A percentile compares a stretch with the other conserved stretches of the same genome.
Evolutionary conservation across 305 asterid genomes (phyloP).

Genomic region (Solanum hybrid): DNA sequence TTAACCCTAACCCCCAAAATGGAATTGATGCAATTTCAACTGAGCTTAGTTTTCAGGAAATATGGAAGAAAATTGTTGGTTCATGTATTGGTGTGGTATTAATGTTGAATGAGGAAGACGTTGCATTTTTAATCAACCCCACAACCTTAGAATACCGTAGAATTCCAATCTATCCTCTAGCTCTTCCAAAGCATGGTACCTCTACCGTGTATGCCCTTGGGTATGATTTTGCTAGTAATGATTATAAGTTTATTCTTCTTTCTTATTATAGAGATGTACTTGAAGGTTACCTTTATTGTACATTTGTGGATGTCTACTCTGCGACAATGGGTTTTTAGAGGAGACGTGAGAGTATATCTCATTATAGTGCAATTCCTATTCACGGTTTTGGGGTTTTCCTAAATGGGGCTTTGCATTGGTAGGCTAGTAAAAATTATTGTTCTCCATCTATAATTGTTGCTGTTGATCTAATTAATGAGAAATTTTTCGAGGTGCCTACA

Average conservation of each 20-base stretch:
- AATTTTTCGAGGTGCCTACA: no score
- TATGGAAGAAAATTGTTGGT: not conserved
- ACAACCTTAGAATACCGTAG: not conserved
- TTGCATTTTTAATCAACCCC: conserved; percentile 26
- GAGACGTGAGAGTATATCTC: no score
- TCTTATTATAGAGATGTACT: not conserved
- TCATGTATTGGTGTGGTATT: conserved; percentile 12
- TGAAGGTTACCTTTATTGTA: no score
- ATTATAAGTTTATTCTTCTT: not conserved
- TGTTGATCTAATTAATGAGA: no score
- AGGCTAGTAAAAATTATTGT: no score
- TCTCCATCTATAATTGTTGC: no score
- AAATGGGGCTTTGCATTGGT: no score
- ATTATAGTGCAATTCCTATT: no score
- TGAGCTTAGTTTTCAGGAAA: not conserved
- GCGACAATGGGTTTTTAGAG: no score
- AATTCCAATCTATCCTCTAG: not conserved
- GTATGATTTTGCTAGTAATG: not conserved
- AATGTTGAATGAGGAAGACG: not conserved
- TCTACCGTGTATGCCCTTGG: not conserved
- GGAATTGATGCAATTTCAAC: not conserved
- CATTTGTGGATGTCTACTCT: no score
- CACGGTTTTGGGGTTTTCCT: no score
- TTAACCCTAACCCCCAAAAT: not conserved
- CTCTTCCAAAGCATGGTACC: not conserved